Conservation (phyloP, 1,284 basidiomycete genomes). For the Wallemia mellicola region DNA sequence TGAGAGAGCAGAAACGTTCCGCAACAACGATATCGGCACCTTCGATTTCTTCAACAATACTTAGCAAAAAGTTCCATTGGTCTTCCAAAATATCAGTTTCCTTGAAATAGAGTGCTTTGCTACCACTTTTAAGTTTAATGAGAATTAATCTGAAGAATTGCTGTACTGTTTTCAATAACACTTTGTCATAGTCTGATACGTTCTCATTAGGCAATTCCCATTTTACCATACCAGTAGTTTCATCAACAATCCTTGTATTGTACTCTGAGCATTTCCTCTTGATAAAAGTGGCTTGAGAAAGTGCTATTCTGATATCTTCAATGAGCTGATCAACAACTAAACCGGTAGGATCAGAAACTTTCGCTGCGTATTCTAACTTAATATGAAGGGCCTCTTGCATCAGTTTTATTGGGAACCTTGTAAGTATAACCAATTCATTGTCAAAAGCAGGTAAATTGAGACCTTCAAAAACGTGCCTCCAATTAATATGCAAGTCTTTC, state of each 20-base stretch:
- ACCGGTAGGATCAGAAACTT: slow-evolving; percentile 59
- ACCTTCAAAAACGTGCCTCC: slow-evolving; percentile 36
- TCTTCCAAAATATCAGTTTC: slow-evolving; percentile 91
- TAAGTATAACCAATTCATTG: slow-evolving; percentile 66
- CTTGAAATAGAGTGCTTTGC: slow-evolving; percentile 76
- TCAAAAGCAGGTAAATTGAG: slow-evolving; percentile 85
- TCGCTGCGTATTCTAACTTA: slow-evolving; percentile 65
- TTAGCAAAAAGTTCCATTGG: slow-evolving; percentile 84
- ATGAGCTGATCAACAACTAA: slow-evolving; percentile 87
- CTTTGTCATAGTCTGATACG: slow-evolving; percentile 50
- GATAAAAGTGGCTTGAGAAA: slow-evolving; percentile 74
- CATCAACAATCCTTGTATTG: slow-evolving; percentile 17
- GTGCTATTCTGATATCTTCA: slow-evolving; percentile 70
- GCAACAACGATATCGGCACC: slow-evolving; percentile 78
- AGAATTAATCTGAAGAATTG: slow-evolving; percentile 85
- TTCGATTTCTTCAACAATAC: slow-evolving; percentile 61
- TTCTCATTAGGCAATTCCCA: slow-evolving; percentile 77
- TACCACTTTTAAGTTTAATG: slow-evolving; percentile 80
- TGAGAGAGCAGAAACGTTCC: slow-evolving; percentile 62
- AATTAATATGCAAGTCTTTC: slow-evolving; percentile 57
- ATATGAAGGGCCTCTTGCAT: slow-evolving; percentile 72
- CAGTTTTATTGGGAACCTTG: slow-evolving; percentile 79
- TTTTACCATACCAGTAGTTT: slow-evolving; percentile 51
- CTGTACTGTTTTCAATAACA: slow-evolving; percentile 57
- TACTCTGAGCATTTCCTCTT: slow-evolving; percentile 81